A percentile compares a stretch with the other conserved stretches of the same genome.
phyloP scores from a whole-genome alignment of 1,284 basidiomycete genomes.

The Dichomitus squalens region DNA sequence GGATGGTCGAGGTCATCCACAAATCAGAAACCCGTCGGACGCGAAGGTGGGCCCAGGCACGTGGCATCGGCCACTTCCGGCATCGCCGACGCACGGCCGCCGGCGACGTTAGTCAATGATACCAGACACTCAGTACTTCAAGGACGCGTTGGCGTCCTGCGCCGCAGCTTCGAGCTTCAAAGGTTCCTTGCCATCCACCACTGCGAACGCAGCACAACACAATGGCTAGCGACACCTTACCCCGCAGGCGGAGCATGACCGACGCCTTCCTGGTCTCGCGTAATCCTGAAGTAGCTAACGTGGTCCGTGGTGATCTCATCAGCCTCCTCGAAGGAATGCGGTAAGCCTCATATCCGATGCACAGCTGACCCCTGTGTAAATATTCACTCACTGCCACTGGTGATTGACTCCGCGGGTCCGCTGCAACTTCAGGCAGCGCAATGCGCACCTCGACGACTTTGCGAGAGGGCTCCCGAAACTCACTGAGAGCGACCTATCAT shows the following conservation, averaged over 20 bases:
- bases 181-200: not conserved
- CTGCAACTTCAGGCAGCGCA: conserved; percentile 7
- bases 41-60: too few species aligned
- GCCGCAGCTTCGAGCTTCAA: not conserved
- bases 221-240: conserved; percentile 3
- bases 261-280: conserved; percentile 14
- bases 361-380: not conserved
- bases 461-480: conserved; percentile 43
- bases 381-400: not conserved
- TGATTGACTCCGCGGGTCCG: not conserved
- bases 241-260: conserved; percentile 19
- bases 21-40: too few species aligned
- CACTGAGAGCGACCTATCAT: conserved; percentile 43
- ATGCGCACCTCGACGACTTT: conserved; percentile 32
- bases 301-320: conserved; percentile 9
- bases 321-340: conserved; percentile 14
- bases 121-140: too few species aligned
- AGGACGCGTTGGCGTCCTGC: too few species aligned
- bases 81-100: too few species aligned
- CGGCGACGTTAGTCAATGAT: too few species aligned
- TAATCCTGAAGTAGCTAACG: conserved; percentile 13
- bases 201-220: not conserved
- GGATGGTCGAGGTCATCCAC: too few species aligned
- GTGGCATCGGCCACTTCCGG: too few species aligned
- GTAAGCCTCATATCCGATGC: conserved; percentile 1